Percentiles rank a stretch among this genome's conserved stretches.
phyloP scores from a whole-genome alignment of 1,284 basidiomycete genomes.

The Cyathus pygmaeus region DNA sequence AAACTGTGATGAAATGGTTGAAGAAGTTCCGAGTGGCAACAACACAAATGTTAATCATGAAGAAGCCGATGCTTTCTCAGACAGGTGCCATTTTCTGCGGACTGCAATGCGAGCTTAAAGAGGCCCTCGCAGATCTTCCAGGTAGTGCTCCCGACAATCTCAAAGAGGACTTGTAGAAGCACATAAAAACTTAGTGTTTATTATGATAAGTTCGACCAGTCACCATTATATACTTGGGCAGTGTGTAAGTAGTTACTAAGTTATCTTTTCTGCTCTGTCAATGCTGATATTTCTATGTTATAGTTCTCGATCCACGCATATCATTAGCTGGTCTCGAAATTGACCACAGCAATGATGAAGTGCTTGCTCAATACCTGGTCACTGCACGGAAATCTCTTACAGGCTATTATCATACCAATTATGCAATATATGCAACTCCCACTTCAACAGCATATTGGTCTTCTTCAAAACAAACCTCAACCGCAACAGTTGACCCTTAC shows the following conservation, averaged over 20 bases:
- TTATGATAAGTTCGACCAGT: constrained; percentile 16
- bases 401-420: neutral
- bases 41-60: constrained; percentile 34
- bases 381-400: neutral
- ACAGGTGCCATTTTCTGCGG: constrained; percentile 28
- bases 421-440: neutral
- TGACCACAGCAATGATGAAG: neutral
- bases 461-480: neutral
- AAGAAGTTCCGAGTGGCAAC: constrained; percentile 30
- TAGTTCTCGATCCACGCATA: neutral
- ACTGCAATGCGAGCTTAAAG: constrained; percentile 28
- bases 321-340: neutral
- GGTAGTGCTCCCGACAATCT: neutral
- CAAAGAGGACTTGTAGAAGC: neutral
- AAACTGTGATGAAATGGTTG: constrained; percentile 29
- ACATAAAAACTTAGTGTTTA: constrained; percentile 29
- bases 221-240: constrained; percentile 9
- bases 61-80: constrained; percentile 28
- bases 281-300: neutral
- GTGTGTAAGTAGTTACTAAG: neutral
- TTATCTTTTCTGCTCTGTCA: neutral
- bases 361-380: neutral
- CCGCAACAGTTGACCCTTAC: neutral
- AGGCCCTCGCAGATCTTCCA: neutral
- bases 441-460: neutral